Evolutionary conservation across 1,139 yeast genomes (phyloP).

Genomic region (Sugiyamaella paludigena): DNA sequence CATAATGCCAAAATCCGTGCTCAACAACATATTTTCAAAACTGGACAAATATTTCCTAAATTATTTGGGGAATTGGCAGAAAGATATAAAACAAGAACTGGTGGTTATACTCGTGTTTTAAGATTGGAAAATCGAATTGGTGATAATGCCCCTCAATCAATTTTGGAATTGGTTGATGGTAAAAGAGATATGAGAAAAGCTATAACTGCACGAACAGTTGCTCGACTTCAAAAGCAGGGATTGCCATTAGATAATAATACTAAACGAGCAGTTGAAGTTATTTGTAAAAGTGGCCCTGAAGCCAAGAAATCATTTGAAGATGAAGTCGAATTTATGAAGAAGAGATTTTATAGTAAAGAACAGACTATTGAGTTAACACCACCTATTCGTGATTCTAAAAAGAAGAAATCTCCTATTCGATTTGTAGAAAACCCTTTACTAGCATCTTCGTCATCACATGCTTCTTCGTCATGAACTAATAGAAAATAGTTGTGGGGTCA

Average conservation of each 20-base stretch:
- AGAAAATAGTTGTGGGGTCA: too few species aligned
- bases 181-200: slow-evolving; percentile 73
- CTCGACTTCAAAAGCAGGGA: slow-evolving; percentile 68
- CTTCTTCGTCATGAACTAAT: too few species aligned
- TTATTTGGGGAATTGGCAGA: slow-evolving; percentile 61
- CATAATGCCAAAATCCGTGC: slow-evolving; percentile 29
- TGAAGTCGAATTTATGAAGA: slow-evolving; percentile 65
- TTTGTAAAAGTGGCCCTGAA: slow-evolving; percentile 43
- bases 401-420: slow-evolving; percentile 22
- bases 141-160: slow-evolving; percentile 89
- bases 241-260: slow-evolving; percentile 62
- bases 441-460: too few species aligned
- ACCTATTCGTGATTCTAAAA: slow-evolving; percentile 5
- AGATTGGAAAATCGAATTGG: slow-evolving; percentile 83
- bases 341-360: slow-evolving; percentile 47
- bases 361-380: slow-evolving; percentile 23
- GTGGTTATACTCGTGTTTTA: slow-evolving; percentile 86
- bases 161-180: slow-evolving; percentile 83
- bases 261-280: slow-evolving; percentile 52
- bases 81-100: slow-evolving; percentile 60
- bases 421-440: slow-evolving; percentile 27
- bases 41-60: slow-evolving; percentile 51
- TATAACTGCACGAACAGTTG: slow-evolving; percentile 75
- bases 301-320: slow-evolving; percentile 56
- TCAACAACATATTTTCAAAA: slow-evolving; percentile 37